Base-by-base conservation (phyloP, 2,329 filamentous ascomycete genomes). In the Tolypocladium capitatum region DNA sequence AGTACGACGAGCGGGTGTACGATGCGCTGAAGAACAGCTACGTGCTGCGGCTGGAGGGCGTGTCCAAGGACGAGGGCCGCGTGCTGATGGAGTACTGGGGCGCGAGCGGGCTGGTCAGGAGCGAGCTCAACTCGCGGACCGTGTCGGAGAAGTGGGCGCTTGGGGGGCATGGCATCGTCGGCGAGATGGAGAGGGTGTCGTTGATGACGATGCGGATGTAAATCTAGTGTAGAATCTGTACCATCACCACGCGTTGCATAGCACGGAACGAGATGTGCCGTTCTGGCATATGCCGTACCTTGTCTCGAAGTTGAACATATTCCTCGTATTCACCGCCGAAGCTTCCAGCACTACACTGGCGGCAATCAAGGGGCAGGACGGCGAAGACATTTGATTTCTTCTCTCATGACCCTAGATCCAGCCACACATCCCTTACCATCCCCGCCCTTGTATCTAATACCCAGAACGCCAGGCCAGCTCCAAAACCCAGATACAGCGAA, bases 71-170 rank as follows among this genome's bases (percentile, higher is more conserved):
- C 2, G 91, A 97, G 68, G 81, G 86, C 11, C 78, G 83, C 50
- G 75, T 80, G 1, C 71, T 94, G 56, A 83, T 97, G 80, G 89
- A 96, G 70, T 97, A 96, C 69, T 97, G 91, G 74, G 89, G 87
- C 5, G 80, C 79, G 33, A 94, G 87, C 63, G 92, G 91, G 13
- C 72, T 95, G 61, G 63, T 94, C 60, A 78, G 85, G 53, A 72
- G 77, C 51, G 73, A 71, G 42, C 74, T 96, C 45, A 82, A 86
- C 58, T 81, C 90, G 60, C 71, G 70, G 53, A 73, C 76, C 52
- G 83, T 96, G 33, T 73, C 76, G 21, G 85, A 94, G 73, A 86
- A 87, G 69, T 94, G 90, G 89, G 81, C 81, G 44, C 62, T 96
- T 56, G 80, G 82, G 44, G 88, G 88, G 21, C 81, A 84, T 58